Base-by-base conservation (phyloP, 768 basidiomycete species). In the Dendrothele bispora region DNA sequence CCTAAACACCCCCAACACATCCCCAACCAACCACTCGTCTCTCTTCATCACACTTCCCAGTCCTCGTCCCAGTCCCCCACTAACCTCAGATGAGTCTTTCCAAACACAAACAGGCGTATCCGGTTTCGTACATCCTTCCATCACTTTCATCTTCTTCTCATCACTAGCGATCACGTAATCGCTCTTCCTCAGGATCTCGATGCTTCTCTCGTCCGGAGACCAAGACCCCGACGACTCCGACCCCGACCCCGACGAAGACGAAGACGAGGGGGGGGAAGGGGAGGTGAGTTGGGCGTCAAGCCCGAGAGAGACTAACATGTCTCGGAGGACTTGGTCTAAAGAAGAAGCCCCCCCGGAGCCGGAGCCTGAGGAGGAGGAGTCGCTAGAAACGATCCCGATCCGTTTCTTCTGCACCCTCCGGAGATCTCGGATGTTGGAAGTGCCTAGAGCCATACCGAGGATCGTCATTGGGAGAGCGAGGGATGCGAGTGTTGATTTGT, bases 111-210 rank as follows among this genome's bases (percentile, higher is more conserved):
- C 41, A 7, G 41, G 32, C 8, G 41, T 29, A 22, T 29, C 27
- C 5, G 41, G 25, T 26, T 30, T 20, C 14, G 32, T 30, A 5
- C 24, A 29, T 3, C 41, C 41, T 8, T 30, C 27, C 28, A 43
- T 20, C 12, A 30, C 18, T 20, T 43, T 20, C 20, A 21, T 20
- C 41, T 43, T 43, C 17, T 15, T 12, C 22, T 29, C 18, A 15
- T 21, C 41, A 10, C 41, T 29, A 2, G 41, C 41, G 22, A 43
- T 43, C 27, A 43, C 41, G 12, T 29, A 43, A 5, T 43, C 41
- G 26, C 41, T 43, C 10, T 18, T 27, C 5, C 41, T n/a, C 3
- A 43, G 18, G 32, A 15, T 30, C 32, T 20, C 27, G 11, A 43
- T 18, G 17, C 41, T 43, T n/a, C 18, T 26, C 22, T 43, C 41